Percentiles rank a stretch among this genome's conserved stretches.
Evolutionary conservation across 2,329 filamentous ascomycete genomes (phyloP).

Genomic region (Myriosclerotinia curreyana): DNA sequence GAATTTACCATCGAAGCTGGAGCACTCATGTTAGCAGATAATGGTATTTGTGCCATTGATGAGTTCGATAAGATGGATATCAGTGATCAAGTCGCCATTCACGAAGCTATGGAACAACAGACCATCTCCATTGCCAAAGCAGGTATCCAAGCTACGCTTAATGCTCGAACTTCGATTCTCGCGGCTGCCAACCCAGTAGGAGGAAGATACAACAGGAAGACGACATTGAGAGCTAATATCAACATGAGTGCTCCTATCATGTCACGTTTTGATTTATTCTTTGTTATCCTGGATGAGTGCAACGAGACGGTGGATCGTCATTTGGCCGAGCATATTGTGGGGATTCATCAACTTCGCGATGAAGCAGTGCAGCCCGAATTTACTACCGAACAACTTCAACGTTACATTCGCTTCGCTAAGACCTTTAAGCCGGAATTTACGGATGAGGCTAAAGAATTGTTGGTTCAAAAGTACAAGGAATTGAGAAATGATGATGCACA

Average conservation of each 20-base stretch:
- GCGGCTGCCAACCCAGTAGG: conserved; percentile 95
- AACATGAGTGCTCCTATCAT: conserved; percentile 99
- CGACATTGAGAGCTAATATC: conserved; percentile 88
- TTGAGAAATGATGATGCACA: conserved; percentile 89
- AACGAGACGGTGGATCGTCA: conserved; percentile 89
- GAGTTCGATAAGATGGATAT: conserved; percentile 99
- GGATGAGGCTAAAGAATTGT: conserved; percentile 75
- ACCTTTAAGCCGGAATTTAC: conserved; percentile 95
- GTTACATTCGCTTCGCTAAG: conserved; percentile 93
- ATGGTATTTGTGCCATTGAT: conserved; percentile 96
- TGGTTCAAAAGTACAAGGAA: conserved; percentile 95
- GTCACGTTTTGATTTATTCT: conserved; percentile 98
- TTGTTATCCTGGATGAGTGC: conserved; percentile 94
- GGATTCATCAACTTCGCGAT: conserved; percentile 88
- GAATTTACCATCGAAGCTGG: conserved; percentile 99
- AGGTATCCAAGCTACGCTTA: conserved; percentile 95
- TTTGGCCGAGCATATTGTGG: conserved; percentile 90
- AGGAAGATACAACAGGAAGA: conserved; percentile 95
- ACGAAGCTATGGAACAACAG: conserved; percentile 99
- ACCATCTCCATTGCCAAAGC: conserved; percentile 99
- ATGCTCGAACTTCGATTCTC: conserved; percentile 91
- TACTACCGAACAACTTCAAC: conserved; percentile 91
- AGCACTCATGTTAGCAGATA: conserved; percentile 94
- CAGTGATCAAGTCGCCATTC: conserved; percentile 93
- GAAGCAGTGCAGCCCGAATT: conserved; percentile 90